These are phyloP conservation scores for Monosporascus sp. DNA, from an alignment of 2,329 filamentous ascomycete genomes.

Conservation along the genomic window DNA sequence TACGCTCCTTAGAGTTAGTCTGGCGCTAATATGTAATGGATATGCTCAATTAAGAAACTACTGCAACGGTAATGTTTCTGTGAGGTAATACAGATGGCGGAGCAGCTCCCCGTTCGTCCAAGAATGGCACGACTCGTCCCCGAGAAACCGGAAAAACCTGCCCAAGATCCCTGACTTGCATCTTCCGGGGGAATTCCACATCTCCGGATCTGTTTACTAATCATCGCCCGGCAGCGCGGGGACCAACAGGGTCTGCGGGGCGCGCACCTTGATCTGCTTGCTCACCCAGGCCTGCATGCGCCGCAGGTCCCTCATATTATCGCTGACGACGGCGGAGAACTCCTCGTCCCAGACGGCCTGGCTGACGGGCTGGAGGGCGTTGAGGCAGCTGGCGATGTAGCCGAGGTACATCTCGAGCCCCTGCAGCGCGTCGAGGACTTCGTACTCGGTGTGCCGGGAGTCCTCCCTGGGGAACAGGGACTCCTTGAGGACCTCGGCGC, in stretches of 20 bases:
- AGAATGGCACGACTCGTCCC: too few species aligned
- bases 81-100: too few species aligned
- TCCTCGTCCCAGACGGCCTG: constrained; percentile 29
- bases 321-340: constrained; percentile 22
- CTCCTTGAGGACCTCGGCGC: constrained; percentile 17
- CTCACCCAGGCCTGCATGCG: constrained; percentile 27
- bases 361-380: constrained; percentile 24
- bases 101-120: too few species aligned
- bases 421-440: constrained; percentile 23
- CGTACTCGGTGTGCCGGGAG: constrained; percentile 8
- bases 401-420: constrained; percentile 26
- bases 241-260: constrained; percentile 30
- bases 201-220: too few species aligned
- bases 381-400: constrained; percentile 24
- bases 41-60: too few species aligned
- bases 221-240: constrained; percentile 11
- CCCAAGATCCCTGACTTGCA: too few species aligned
- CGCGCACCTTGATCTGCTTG: constrained; percentile 27
- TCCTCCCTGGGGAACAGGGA: constrained; percentile 19
- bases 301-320: constrained; percentile 12
- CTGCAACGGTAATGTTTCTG: too few species aligned
- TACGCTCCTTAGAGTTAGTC: too few species aligned
- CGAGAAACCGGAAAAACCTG: too few species aligned
- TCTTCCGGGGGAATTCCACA: too few species aligned
- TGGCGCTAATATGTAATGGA: too few species aligned